These are phyloP conservation scores for Euphorbia schlechtendalii DNA, from an alignment of 441 rosid species.

Conservation along the genomic window DNA sequence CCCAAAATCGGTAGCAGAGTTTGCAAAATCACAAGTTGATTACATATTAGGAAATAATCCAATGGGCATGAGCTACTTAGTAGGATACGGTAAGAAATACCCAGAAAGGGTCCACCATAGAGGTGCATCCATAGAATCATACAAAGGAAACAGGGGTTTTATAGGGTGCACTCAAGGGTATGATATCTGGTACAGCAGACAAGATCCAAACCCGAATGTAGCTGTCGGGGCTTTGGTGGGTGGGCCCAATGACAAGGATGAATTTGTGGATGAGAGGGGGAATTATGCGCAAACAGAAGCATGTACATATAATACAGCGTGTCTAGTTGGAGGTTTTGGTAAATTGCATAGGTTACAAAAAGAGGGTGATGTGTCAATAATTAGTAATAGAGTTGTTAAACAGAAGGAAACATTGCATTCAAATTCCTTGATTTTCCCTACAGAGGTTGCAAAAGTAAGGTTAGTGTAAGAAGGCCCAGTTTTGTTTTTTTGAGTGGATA, in stretches of 20 bases:
- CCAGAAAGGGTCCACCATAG: constrained; percentile 79
- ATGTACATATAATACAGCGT: constrained; percentile 81
- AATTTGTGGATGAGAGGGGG: constrained; percentile 52
- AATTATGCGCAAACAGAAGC: constrained; percentile 82
- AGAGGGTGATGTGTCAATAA: constrained; percentile 1
- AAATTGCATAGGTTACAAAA: constrained; percentile 27
- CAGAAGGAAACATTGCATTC: neutral
- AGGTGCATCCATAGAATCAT: constrained; percentile 72
- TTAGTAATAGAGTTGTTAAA: constrained; percentile 9
- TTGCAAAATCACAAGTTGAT: constrained; percentile 76
- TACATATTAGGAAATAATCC: constrained; percentile 80
- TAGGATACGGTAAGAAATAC: constrained; percentile 60
- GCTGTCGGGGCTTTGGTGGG: constrained; percentile 81
- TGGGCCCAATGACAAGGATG: constrained; percentile 62
- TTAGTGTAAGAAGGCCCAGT: too few relatives aligned
- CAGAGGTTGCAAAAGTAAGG: too few relatives aligned
- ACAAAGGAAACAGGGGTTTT: constrained; percentile 54
- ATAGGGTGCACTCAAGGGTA: constrained; percentile 95
- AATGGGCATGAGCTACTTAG: constrained; percentile 70
- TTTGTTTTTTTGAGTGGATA: too few relatives aligned
- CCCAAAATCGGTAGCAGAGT: constrained; percentile 38
- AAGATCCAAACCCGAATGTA: constrained; percentile 65
- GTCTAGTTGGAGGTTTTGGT: constrained; percentile 77
- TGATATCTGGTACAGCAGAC: constrained; percentile 56
- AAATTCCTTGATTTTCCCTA: neutral